phyloP scores from a whole-genome alignment of 1,284 basidiomycete genomes.

The Boletus smithii region DNA sequence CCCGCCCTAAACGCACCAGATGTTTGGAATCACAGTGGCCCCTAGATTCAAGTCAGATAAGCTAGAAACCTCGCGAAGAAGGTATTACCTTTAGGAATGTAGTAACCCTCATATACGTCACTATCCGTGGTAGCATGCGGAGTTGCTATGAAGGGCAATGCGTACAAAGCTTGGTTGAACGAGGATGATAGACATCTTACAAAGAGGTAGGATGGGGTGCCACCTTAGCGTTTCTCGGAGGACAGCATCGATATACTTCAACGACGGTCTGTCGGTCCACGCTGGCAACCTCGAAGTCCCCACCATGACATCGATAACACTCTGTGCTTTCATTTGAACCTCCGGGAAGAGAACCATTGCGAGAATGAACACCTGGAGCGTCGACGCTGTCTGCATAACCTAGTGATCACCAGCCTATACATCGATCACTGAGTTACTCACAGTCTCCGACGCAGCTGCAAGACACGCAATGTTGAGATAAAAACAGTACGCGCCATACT shows the following conservation, averaged over 20 bases:
- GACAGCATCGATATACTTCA: constrained; percentile 24
- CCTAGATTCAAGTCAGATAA: constrained; percentile 14
- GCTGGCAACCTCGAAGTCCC: constrained; percentile 18
- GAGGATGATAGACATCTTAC: constrained; percentile 13
- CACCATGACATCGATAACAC: constrained; percentile 27
- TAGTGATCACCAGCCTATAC: background rate
- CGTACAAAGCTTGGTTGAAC: too few relatives aligned
- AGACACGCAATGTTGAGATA: background rate
- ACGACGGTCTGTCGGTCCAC: constrained; percentile 17
- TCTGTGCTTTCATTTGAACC: constrained; percentile 38
- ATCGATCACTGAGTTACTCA: constrained; percentile 1
- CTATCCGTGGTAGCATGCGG: constrained; percentile 20
- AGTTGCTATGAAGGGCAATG: constrained; percentile 7
- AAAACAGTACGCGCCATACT: background rate
- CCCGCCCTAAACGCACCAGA: constrained; percentile 23
- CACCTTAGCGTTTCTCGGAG: constrained; percentile 24
- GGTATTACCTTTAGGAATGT: constrained; percentile 29
- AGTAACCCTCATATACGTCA: constrained; percentile 28
- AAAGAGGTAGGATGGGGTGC: constrained; percentile 20
- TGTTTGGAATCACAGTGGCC: constrained; percentile 24
- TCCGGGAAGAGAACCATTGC: constrained; percentile 43
- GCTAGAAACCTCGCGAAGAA: background rate
- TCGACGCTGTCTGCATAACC: constrained; percentile 35
- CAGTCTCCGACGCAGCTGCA: constrained; percentile 22
- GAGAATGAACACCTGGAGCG: constrained; percentile 38